Evolutionary conservation across 192 early-diverging fungal genomes (phyloP).

Genomic region (Piromyces finnis): DNA sequence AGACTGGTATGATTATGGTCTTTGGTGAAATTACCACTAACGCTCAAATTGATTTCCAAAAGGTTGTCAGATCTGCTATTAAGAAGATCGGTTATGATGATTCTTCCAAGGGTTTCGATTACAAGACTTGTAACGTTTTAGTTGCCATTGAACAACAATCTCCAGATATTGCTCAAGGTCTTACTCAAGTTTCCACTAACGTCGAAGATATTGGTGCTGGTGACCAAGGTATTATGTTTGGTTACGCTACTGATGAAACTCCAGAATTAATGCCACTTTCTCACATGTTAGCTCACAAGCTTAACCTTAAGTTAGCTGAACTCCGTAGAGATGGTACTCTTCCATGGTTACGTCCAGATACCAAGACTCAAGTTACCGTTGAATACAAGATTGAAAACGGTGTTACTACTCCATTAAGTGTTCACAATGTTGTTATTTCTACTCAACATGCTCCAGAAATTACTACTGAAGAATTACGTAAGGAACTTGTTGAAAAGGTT

Average conservation of each 20-base stretch:
- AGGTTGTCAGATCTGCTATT: conserved; percentile 97
- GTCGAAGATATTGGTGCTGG: conserved; percentile 97
- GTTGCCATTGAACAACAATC: conserved; percentile 99
- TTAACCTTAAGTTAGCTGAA: conserved; percentile 91
- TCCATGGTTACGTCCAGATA: conserved; percentile 91
- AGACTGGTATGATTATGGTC: conserved; percentile 99
- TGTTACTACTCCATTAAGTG: conserved; percentile 84
- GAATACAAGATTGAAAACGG: conserved; percentile 93
- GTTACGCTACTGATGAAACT: conserved; percentile 96
- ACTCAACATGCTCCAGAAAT: conserved; percentile 89
- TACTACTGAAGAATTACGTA: conserved; percentile 63
- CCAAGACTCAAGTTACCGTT: conserved; percentile 99
- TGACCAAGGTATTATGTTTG: conserved; percentile 79
- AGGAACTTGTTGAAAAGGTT: conserved; percentile 79
- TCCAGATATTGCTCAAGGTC: conserved; percentile 95
- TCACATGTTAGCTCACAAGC: conserved; percentile 85
- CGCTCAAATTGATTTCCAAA: conserved; percentile 95
- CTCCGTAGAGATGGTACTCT: conserved; percentile 79
- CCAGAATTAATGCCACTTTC: conserved; percentile 98
- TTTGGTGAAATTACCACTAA: conserved; percentile 99
- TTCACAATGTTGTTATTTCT: conserved; percentile 94
- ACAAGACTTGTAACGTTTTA: conserved; percentile 99
- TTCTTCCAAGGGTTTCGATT: conserved; percentile 96
- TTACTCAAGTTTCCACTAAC: conserved; percentile 77
- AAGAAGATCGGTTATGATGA: conserved; percentile 99